Evolutionary conservation across 2,329 filamentous ascomycete species (phyloP).

Genomic region (Xylariaceae sp.): DNA sequence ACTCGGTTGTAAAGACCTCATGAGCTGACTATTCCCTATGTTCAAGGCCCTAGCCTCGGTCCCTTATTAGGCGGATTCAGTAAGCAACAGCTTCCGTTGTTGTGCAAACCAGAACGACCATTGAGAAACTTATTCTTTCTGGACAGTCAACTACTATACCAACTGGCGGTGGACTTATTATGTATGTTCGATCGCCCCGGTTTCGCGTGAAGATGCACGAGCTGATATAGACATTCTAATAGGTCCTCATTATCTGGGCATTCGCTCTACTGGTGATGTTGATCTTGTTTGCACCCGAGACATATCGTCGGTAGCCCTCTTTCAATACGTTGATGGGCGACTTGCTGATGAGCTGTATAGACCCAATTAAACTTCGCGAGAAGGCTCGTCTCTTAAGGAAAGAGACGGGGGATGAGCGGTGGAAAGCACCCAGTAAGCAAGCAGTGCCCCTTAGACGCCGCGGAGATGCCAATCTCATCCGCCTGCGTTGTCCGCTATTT

Average conservation of each 20-base stretch:
- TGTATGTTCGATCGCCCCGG: slow-evolving; percentile 37
- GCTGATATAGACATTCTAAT: slow-evolving; percentile 20
- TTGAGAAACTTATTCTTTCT: background rate
- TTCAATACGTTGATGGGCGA: background rate
- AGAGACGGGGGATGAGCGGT: slow-evolving; percentile 79
- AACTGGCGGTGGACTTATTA: slow-evolving; percentile 87
- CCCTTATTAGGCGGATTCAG: slow-evolving; percentile 76
- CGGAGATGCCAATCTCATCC: background rate
- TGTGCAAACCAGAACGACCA: background rate
- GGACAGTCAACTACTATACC: slow-evolving; percentile 69
- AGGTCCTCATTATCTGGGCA: slow-evolving; percentile 79
- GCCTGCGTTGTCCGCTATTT: background rate
- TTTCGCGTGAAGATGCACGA: background rate
- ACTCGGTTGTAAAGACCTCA: background rate
- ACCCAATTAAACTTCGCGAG: slow-evolving; percentile 72
- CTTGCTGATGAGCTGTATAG: slow-evolving; percentile 39
- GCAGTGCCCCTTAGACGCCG: background rate
- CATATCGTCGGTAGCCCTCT: slow-evolving; percentile 66
- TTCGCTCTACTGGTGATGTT: slow-evolving; percentile 69
- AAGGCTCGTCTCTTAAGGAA: slow-evolving; percentile 75
- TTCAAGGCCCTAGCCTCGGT: slow-evolving; percentile 60
- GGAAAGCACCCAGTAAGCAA: slow-evolving; percentile 66
- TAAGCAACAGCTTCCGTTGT: slow-evolving; percentile 3
- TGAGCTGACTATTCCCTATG: slow-evolving; percentile 9
- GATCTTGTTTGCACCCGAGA: slow-evolving; percentile 80